phyloP scores from a whole-genome alignment of 2,329 filamentous ascomycete species.

The Penicillium sp. region DNA sequence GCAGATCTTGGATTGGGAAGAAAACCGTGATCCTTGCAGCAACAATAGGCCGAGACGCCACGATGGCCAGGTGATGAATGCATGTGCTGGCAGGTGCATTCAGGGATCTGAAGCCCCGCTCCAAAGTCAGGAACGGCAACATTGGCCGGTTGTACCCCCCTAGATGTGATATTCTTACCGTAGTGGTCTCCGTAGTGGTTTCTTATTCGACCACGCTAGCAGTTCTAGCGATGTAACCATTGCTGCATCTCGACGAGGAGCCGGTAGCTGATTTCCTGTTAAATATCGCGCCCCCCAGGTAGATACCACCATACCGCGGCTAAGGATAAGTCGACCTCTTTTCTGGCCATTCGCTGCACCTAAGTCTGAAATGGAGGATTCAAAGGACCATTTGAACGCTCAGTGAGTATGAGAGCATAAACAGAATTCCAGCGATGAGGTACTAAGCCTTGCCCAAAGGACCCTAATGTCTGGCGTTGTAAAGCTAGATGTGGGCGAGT shows the following conservation, averaged over 20 bases:
- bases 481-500: conserved; percentile 5
- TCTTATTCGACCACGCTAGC: not conserved
- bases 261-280: not conserved
- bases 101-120: not conserved
- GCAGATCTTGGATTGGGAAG: too few relatives aligned
- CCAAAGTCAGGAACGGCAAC: not conserved
- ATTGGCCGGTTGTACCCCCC: not conserved
- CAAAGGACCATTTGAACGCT: not conserved
- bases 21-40: too few relatives aligned
- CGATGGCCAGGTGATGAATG: too few relatives aligned
- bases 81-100: too few relatives aligned
- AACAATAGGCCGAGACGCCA: too few relatives aligned
- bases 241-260: not conserved
- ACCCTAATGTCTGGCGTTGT: conserved; percentile 2
- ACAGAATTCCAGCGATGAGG: not conserved
- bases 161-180: not conserved
- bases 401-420: not conserved
- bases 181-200: not conserved
- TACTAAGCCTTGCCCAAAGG: not conserved
- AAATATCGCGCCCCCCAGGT: not conserved
- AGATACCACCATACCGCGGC: not conserved
- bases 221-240: not conserved
- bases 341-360: too few relatives aligned
- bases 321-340: not conserved
- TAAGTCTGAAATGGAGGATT: not conserved